Conservation (phyloP, 1,284 basidiomycete species). For the Cryptococcus floricola region DNA sequence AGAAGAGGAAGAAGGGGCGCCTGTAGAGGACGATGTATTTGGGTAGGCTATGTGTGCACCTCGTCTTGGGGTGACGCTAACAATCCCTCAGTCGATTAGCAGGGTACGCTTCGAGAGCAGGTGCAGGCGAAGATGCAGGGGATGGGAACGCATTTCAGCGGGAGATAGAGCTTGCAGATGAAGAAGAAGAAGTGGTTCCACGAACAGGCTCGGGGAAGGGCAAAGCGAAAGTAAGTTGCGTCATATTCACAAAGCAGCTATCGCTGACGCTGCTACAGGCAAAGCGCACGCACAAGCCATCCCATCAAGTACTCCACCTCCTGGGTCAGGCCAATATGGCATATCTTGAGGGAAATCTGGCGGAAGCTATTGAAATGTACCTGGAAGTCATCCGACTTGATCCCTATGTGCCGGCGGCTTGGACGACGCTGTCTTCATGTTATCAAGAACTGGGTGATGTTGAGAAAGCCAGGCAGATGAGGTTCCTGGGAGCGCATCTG, state of each 20-base stretch:
- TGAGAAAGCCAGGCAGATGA: conserved; percentile 72
- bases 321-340: conserved; percentile 84
- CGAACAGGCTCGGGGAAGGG: conserved; percentile 8
- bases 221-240: background rate
- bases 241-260: background rate
- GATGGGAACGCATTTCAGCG: conserved; percentile 21
- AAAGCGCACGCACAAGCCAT: conserved; percentile 60
- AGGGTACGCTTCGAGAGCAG: conserved; percentile 23
- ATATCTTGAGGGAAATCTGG: conserved; percentile 63
- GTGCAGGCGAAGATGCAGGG: conserved; percentile 3
- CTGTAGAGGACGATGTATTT: background rate
- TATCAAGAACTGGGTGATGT: conserved; percentile 66
- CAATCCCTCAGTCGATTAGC: conserved; percentile 28
- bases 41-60: background rate
- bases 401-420: conserved; percentile 75
- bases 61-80: background rate
- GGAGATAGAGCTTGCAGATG: conserved; percentile 27
- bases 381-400: conserved; percentile 92
- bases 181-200: conserved; percentile 25
- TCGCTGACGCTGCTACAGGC: conserved; percentile 22
- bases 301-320: conserved; percentile 73
- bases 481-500: conserved; percentile 87
- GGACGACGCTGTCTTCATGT: conserved; percentile 79
- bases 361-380: conserved; percentile 71
- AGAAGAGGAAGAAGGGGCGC: conserved; percentile 8